Conservation (phyloP, 257 asterid genomes). For the Solanum piurae region DNA sequence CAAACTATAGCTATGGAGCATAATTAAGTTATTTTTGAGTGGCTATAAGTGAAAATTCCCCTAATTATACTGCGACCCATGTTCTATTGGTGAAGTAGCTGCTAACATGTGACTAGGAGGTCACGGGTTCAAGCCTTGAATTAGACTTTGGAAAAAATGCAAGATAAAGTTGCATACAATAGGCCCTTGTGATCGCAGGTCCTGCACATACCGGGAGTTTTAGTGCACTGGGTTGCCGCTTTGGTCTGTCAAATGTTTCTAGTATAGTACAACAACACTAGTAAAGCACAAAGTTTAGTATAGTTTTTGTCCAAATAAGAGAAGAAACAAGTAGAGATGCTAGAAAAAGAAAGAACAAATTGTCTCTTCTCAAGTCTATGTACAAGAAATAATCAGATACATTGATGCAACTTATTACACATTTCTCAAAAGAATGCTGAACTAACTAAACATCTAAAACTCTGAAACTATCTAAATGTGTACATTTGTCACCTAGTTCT, state of each 20-base stretch:
- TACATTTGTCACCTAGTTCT: constrained; percentile 4
- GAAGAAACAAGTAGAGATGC: background rate
- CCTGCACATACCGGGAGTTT: background rate
- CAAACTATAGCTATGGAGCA: too few relatives aligned
- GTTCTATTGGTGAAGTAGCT: too few relatives aligned
- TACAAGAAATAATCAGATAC: background rate
- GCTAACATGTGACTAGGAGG: background rate
- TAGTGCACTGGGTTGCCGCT: background rate
- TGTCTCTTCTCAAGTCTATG: background rate
- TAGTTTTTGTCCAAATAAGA: background rate
- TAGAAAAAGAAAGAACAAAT: background rate
- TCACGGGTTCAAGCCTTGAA: background rate
- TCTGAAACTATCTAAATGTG: background rate
- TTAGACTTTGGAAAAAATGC: background rate
- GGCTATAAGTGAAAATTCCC: too few relatives aligned
- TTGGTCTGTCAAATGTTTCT: background rate
- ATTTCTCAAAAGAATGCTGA: background rate
- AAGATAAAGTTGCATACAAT: too few relatives aligned
- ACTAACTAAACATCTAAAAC: background rate
- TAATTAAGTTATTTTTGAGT: too few relatives aligned
- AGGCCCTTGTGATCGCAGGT: background rate
- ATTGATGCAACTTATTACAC: background rate
- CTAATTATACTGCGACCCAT: too few relatives aligned
- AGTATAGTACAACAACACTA: background rate
- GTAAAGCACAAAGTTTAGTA: background rate